A percentile compares a stretch with the other conserved stretches of the same genome.
These are phyloP conservation scores for Tricholoma furcatifolium DNA, from an alignment of 768 basidiomycete genomes.

Conservation along the genomic window DNA sequence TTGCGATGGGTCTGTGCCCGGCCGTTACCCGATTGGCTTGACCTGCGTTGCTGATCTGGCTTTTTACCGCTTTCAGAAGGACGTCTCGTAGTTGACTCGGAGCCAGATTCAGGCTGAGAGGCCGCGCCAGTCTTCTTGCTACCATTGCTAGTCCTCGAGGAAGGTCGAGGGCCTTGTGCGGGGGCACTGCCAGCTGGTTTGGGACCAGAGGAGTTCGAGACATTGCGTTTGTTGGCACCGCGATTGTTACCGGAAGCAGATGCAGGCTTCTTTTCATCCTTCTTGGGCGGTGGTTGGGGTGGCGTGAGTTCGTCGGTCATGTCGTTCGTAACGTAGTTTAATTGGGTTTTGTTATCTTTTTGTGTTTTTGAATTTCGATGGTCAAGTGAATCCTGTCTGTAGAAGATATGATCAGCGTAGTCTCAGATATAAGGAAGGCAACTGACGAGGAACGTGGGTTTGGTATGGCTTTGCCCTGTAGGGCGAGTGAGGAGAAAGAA, in stretches of 20 bases:
- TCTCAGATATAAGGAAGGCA: neutral
- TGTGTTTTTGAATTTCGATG: conserved; percentile 34
- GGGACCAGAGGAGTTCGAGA: conserved; percentile 48
- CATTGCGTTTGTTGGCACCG: conserved; percentile 52
- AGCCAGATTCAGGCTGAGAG: conserved; percentile 60
- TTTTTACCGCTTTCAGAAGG: conserved; percentile 54
- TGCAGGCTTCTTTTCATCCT: conserved; percentile 71
- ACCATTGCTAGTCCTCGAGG: conserved; percentile 60
- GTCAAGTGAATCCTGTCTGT: conserved; percentile 30
- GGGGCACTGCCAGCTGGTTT: conserved; percentile 41
- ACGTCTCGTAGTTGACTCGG: conserved; percentile 67
- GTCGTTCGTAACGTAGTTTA: conserved; percentile 69
- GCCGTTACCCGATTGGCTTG: conserved; percentile 46
- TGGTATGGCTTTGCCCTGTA: conserved; percentile 73
- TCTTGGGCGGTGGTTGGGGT: conserved; percentile 56
- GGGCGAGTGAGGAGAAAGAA: conserved; percentile 79
- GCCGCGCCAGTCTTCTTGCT: conserved; percentile 50
- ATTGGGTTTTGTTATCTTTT: conserved; percentile 50
- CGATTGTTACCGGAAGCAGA: conserved; percentile 48
- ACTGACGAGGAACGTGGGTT: conserved; percentile 17
- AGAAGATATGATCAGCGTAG: conserved; percentile 13
- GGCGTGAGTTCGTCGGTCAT: conserved; percentile 82
- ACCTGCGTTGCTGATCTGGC: conserved; percentile 52
- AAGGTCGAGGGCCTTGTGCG: conserved; percentile 50
- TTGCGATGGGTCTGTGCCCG: conserved; percentile 54